Percentiles rank a stretch among this genome's conserved stretches.
phyloP scores from a whole-genome alignment of 306 rosid genomes.

The Medicago lupulina region DNA sequence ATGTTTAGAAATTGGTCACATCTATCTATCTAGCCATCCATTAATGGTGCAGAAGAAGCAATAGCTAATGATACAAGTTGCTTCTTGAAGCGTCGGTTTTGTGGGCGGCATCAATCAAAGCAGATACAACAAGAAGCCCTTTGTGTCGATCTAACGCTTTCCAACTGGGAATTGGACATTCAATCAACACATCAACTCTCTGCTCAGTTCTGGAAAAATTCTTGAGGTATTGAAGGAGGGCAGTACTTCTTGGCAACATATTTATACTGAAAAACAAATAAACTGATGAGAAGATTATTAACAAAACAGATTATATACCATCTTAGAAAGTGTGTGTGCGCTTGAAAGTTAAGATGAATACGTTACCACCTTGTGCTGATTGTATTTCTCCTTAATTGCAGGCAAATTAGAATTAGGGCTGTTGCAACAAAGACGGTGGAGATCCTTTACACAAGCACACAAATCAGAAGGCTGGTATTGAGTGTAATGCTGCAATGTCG shows the following conservation, averaged over 20 bases:
- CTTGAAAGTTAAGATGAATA: neutral
- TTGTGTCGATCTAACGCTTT: slow-evolving; percentile 39
- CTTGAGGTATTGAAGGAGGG: slow-evolving; percentile 73
- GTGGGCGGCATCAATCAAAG: slow-evolving; percentile 26
- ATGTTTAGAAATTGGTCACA: neutral
- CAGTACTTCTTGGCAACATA: slow-evolving; percentile 80
- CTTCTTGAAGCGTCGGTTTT: slow-evolving; percentile 22
- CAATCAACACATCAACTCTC: slow-evolving; percentile 6
- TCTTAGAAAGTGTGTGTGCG: neutral
- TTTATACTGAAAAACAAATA: slow-evolving; percentile 68
- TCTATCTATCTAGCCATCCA: slow-evolving; percentile 23
- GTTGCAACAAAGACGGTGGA: slow-evolving; percentile 61
- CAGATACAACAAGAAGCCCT: slow-evolving; percentile 41
- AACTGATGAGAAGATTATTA: neutral
- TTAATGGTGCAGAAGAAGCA: slow-evolving; percentile 26
- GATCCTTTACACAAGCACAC: slow-evolving; percentile 70
- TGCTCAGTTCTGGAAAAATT: slow-evolving; percentile 59
- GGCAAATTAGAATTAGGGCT: slow-evolving; percentile 55
- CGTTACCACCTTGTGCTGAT: slow-evolving; percentile 85
- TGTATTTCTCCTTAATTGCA: slow-evolving; percentile 76
- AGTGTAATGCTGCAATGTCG: slow-evolving; percentile 70
- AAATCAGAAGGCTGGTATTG: slow-evolving; percentile 69
- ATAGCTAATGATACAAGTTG: slow-evolving; percentile 36
- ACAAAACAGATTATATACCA: neutral
- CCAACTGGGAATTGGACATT: slow-evolving; percentile 60